These are phyloP conservation scores for Taphrina confusa DNA, from an alignment of 1,139 yeast species.

Conservation along the genomic window DNA sequence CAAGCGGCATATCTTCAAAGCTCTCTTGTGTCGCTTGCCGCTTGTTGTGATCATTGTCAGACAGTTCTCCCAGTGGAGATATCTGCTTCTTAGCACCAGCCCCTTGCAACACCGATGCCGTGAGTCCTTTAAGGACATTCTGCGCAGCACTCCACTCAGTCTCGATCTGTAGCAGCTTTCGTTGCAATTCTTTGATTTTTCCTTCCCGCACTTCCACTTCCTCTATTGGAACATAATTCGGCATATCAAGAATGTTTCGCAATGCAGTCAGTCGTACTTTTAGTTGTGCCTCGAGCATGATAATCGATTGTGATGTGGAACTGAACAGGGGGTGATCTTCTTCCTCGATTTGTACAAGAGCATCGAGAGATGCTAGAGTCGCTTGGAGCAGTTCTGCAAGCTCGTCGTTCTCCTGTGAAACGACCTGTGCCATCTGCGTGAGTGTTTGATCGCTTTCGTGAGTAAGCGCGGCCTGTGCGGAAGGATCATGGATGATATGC, in stretches of 20 bases:
- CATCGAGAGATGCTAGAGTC: constrained; percentile 21
- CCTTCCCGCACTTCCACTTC: constrained; percentile 27
- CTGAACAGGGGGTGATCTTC: constrained; percentile 20
- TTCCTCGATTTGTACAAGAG: constrained; percentile 24
- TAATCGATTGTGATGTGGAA: constrained; percentile 17
- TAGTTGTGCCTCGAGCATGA: constrained; percentile 32
- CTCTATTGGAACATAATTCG: constrained; percentile 28
- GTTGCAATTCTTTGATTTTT: constrained; percentile 12
- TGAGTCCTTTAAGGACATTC: constrained; percentile 27
- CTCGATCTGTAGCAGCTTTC: constrained; percentile 9
- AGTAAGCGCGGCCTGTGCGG: neutral
- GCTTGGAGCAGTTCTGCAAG: constrained; percentile 32
- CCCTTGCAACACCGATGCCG: constrained; percentile 20
- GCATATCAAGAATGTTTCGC: constrained; percentile 31
- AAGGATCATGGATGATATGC: neutral
- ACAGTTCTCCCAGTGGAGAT: neutral
- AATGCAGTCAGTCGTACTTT: constrained; percentile 28
- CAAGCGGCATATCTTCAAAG: neutral
- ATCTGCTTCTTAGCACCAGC: neutral
- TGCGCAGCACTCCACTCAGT: constrained; percentile 32
- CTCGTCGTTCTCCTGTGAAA: constrained; percentile 21
- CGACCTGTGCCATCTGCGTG: constrained; percentile 17
- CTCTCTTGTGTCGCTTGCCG: neutral
- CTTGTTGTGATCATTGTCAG: constrained; percentile 4
- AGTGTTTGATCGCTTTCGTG: constrained; percentile 19